Evolutionary conservation across 2,329 filamentous ascomycete species (phyloP).

Genomic region (Colletotrichum simmondsii): DNA sequence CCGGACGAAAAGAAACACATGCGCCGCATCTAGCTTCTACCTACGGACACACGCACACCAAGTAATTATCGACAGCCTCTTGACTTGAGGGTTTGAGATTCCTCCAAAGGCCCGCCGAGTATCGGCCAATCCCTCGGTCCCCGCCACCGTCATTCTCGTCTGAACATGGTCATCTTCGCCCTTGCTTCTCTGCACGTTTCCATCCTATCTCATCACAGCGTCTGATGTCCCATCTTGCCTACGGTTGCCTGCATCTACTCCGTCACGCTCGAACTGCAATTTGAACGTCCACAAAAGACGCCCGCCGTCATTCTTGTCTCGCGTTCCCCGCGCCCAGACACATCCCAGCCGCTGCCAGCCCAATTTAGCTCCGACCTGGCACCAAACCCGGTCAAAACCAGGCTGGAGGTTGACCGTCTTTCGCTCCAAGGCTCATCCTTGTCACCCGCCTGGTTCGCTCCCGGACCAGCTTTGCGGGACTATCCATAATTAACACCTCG

Average conservation of each 20-base stretch:
- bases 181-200: constrained; percentile 23
- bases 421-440: constrained; percentile 35
- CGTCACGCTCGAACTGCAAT: constrained; percentile 25
- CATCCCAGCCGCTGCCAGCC: constrained; percentile 30
- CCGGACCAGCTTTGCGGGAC: constrained; percentile 28
- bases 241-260: constrained; percentile 30
- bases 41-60: neutral
- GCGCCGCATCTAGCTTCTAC: constrained; percentile 10
- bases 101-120: constrained; percentile 28
- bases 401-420: constrained; percentile 36
- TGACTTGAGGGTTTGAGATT: constrained; percentile 1
- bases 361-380: constrained; percentile 27
- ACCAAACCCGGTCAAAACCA: constrained; percentile 20
- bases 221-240: constrained; percentile 25
- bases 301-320: constrained; percentile 29
- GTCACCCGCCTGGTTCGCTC: constrained; percentile 29
- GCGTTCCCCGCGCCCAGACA: constrained; percentile 18
- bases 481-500: constrained; percentile 30
- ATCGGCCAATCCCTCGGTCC: constrained; percentile 6
- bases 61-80: constrained; percentile 1
- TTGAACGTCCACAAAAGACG: constrained; percentile 25
- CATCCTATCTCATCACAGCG: constrained; percentile 24
- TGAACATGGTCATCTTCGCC: constrained; percentile 32
- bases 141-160: constrained; percentile 16
- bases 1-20: constrained; percentile 21